Evolutionary conservation across 805 yeast genomes (phyloP), one percentile per base, ranked within the genome.

Genomic region (Saccharomycopsis sp.): DNA sequence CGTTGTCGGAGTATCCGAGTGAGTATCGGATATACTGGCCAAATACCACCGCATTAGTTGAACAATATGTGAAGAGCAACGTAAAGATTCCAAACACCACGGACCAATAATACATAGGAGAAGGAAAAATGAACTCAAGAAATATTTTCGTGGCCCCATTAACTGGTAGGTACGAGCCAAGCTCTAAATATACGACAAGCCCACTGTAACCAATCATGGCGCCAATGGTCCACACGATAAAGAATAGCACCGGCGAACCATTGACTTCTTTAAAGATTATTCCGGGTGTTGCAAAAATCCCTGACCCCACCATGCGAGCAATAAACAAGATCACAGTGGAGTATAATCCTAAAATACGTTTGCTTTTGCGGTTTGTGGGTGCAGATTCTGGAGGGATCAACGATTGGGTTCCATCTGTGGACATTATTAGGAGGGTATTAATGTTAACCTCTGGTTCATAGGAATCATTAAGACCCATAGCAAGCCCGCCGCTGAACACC

Each of bases 61-160:
- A 68, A 12, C 80, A 75, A 60, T 81, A 77, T 0, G 87, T 86
- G 64, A 82, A 81, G 22, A 78, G 62, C 14, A 84, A 72, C 1
- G 82, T 74, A 62, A 74, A 80, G 1, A 79, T 63, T 53, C 79
- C 77, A 62, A 79, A 77, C 2, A 79, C 72, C 19, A 81, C 85
- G 52, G 82, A 76, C 54, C 78, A 74, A 66, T 84, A 67, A 72
- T 81, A 72, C 54, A 71, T 72, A 0, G 93, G 94, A 61, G 70
- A 78, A 55, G 78, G 77, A 67, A 83, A 87, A 17, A 86, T 80
- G 62, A 79, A 82, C 66, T 86, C 92, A 56, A 87, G 68, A 62
- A 87, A 87, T 20, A 82, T 84, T 66, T 87, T 87, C 49, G 85
- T 78, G 0, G 92, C 93, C 1, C 94, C 93, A 62, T 85, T 83